phyloP scores from a whole-genome alignment of 305 asterid species.

The Petunia hybrid region DNA sequence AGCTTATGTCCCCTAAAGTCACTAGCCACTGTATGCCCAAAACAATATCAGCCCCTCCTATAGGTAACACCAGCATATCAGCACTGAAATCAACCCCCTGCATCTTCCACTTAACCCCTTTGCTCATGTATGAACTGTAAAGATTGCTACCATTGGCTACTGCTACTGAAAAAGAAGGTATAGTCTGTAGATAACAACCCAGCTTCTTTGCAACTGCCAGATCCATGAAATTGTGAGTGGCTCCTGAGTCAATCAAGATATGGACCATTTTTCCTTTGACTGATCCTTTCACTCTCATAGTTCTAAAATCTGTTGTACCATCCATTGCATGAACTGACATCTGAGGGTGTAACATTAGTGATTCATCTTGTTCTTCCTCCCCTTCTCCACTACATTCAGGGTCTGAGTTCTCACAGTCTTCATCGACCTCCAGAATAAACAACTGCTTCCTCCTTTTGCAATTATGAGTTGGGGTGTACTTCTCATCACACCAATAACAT shows the following conservation, averaged over 20 bases:
- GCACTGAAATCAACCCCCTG: neutral
- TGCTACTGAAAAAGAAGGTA: neutral
- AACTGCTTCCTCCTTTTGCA: too few relatives aligned
- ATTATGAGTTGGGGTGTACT: too few relatives aligned
- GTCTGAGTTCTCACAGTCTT: neutral
- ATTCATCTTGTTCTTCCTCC: neutral
- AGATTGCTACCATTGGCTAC: neutral
- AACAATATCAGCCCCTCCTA: neutral
- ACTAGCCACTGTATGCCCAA: neutral
- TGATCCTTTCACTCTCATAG: neutral
- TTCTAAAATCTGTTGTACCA: neutral
- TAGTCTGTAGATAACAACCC: neutral
- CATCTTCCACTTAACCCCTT: neutral
- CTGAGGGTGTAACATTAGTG: neutral
- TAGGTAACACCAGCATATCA: neutral
- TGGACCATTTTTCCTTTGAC: neutral
- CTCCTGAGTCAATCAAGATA: neutral
- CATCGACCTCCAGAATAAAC: neutral
- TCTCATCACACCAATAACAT: neutral
- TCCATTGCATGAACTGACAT: neutral
- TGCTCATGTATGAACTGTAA: neutral
- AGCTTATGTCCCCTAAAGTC: neutral
- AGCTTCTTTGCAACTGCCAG: neutral
- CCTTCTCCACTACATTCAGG: neutral
- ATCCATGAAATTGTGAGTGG: neutral